phyloP scores from a whole-genome alignment of 371 early-diverging fungal genomes.

The Umbelopsis sp. region DNA sequence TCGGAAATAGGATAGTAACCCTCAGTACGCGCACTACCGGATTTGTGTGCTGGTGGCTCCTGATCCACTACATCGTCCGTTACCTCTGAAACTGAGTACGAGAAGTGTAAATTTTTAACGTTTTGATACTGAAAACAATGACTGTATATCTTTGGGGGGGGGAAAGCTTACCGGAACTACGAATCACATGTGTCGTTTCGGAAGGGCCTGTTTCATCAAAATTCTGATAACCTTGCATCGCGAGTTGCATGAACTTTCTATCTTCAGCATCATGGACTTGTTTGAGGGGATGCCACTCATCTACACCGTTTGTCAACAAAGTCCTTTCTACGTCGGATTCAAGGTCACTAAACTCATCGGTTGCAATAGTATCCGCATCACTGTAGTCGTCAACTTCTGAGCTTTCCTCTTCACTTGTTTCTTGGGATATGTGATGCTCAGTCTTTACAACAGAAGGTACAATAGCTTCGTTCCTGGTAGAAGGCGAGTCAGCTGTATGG shows the following conservation, averaged over 20 bases:
- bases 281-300: constrained; percentile 45
- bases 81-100: constrained; percentile 10
- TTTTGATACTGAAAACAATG: neutral
- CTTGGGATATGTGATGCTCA: neutral
- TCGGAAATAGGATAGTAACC: constrained; percentile 72
- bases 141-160: neutral
- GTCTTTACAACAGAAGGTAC: constrained; percentile 7
- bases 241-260: constrained; percentile 53
- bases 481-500: neutral
- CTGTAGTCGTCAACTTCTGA: constrained; percentile 21
- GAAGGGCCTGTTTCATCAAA: neutral
- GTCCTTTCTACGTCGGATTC: constrained; percentile 3
- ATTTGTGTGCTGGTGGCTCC: constrained; percentile 35
- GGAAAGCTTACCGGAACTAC: neutral
- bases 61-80: constrained; percentile 1
- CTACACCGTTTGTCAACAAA: constrained; percentile 25
- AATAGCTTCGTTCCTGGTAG: neutral
- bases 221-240: constrained; percentile 35
- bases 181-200: constrained; percentile 4
- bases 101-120: neutral
- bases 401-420: constrained; percentile 4
- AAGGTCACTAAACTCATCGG: constrained; percentile 22
- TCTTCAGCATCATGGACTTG: constrained; percentile 59
- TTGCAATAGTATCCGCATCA: constrained; percentile 9
- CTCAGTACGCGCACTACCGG: constrained; percentile 85